Evolutionary conservation across 2,329 filamentous ascomycete genomes (phyloP).

Genomic region (Arthrobotrys iridis): DNA sequence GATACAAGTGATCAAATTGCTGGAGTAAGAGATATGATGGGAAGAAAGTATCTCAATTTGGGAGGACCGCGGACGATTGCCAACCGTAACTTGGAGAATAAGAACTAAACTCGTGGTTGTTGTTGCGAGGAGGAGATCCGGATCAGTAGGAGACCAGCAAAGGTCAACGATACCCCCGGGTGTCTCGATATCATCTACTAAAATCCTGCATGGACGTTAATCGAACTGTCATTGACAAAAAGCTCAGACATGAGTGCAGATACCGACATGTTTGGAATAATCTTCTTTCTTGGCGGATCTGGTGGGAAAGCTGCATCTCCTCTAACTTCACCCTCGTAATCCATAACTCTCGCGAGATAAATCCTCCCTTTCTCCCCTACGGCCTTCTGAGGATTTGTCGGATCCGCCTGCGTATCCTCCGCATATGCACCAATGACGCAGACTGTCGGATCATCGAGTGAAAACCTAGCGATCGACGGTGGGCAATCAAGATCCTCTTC

Average conservation of each 20-base stretch:
- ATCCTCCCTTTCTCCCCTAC: conserved; percentile 32
- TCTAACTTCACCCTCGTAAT: conserved; percentile 54
- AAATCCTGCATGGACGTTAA: conserved; percentile 17
- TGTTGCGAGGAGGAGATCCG: conserved; percentile 49
- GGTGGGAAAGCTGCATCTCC: conserved; percentile 53
- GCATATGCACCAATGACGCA: conserved; percentile 53
- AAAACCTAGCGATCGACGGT: conserved; percentile 51
- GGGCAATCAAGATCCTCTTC: conserved; percentile 51
- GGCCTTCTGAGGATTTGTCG: conserved; percentile 47
- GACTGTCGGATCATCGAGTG: conserved; percentile 51
- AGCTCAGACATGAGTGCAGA: background rate
- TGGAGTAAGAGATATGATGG: conserved; percentile 24
- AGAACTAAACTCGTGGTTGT: conserved; percentile 42
- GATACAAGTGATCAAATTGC: conserved; percentile 30
- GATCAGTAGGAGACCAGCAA: conserved; percentile 53
- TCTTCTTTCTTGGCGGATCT: conserved; percentile 50
- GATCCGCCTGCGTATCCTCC: conserved; percentile 32
- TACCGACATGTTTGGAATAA: conserved; percentile 53
- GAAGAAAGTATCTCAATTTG: conserved; percentile 47
- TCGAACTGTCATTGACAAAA: background rate
- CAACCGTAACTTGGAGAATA: conserved; percentile 38
- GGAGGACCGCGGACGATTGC: conserved; percentile 18
- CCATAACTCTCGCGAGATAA: conserved; percentile 48
- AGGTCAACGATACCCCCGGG: conserved; percentile 52
- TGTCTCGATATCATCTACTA: conserved; percentile 51